Base-by-base conservation (phyloP, 2,329 filamentous ascomycete genomes). In the Aureobasidium subglaciale region DNA sequence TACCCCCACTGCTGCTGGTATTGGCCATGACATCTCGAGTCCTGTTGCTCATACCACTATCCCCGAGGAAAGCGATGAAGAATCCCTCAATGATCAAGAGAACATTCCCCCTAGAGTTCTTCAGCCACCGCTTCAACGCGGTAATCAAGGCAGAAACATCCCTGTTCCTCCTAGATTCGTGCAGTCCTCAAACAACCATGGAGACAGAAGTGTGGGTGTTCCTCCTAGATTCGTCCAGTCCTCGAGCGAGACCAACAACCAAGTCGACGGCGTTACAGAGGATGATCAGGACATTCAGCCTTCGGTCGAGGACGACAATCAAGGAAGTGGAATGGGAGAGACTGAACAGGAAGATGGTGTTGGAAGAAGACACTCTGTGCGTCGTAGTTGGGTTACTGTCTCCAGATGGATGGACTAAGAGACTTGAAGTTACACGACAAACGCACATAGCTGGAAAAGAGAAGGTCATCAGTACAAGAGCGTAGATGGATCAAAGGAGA, bases 321-420 rank as follows among this genome's bases (percentile, higher is more conserved):
- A n/a, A n/a, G 15, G 15, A 32, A 9, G 10, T 32, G 10, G 30
- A 13, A 11, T 32, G 30, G 5, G 15, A 24, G 27, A 48, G 16
- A 20, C 6, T 5, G 43, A 35, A 8, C 5, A 35, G 4, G 29
- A 24, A 18, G 43, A 35, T 15, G 20, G 18, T 20, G 25, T 30
- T 5, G 32, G 25, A 11, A 24, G 42, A 11, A 48, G 43, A 48
- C 29, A n/a, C 10, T 40, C 35, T 32, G 24, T 52, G 4, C 48
- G 48, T 24, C 24, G 32, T 16, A 52, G 48, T 32, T 52, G 48
- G 48, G 48, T 52, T 8, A 52, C 48, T 3, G 48, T 52, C 16
- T 40, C 48, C 13, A 52, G 35, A 52, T 52, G 48, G 48, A 22
- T 52, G 34, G 48, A 52, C n/a, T 52, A 25, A 38, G 7, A 20